phyloP scores from a whole-genome alignment of 139 green algal species.

The Chlamydomonas urium region DNA sequence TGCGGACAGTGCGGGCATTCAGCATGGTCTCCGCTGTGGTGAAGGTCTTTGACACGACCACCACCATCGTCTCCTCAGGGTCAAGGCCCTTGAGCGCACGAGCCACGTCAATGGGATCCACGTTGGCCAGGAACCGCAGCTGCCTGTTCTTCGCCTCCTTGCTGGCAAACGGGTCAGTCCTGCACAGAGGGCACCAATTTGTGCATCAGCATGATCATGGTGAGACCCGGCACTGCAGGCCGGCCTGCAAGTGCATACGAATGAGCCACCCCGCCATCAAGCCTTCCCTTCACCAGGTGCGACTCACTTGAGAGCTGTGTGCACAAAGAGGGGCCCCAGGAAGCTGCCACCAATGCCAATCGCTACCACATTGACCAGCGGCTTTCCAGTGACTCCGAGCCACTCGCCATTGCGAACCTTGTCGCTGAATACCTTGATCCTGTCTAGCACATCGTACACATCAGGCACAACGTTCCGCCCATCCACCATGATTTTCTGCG shows the following conservation, averaged over 20 bases:
- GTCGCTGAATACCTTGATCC: constrained; percentile 94
- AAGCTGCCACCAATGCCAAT: constrained; percentile 97
- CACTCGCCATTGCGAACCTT: constrained; percentile 87
- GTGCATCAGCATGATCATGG: background rate
- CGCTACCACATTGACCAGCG: constrained; percentile 91
- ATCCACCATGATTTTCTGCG: constrained; percentile 73
- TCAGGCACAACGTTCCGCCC: constrained; percentile 92
- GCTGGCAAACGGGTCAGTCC: constrained; percentile 50
- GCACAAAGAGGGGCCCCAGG: constrained; percentile 96
- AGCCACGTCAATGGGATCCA: constrained; percentile 98
- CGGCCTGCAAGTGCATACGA: background rate
- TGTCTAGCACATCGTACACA: constrained; percentile 96
- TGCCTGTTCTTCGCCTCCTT: constrained; percentile 57
- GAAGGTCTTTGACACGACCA: constrained; percentile 98
- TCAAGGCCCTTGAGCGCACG: constrained; percentile 74
- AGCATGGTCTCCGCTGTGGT: constrained; percentile 99
- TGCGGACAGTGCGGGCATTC: constrained; percentile 92
- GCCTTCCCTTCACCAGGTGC: background rate
- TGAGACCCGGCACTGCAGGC: background rate
- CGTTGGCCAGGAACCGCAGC: constrained; percentile 96
- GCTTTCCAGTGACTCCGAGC: constrained; percentile 90
- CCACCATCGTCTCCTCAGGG: constrained; percentile 87
- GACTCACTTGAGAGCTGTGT: constrained; percentile 85
- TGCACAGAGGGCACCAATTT: constrained; percentile 17
- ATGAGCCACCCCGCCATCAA: background rate